Percentiles rank a stretch among this genome's conserved stretches.
Conservation (phyloP, 768 basidiomycete species). For the Mycena galopus region DNA sequence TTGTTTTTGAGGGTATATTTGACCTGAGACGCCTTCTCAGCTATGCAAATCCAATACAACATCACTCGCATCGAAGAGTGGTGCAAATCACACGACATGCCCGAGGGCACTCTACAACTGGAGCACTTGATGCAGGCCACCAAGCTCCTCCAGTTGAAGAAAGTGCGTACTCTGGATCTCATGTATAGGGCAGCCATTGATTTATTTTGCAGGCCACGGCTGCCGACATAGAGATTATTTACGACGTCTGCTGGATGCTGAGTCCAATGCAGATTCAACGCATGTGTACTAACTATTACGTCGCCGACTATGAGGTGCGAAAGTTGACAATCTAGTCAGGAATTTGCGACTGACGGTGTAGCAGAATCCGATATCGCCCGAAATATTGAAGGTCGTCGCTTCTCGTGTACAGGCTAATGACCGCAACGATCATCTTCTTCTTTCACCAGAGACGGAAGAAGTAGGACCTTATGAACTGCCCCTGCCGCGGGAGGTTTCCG, state of each 20-base stretch:
- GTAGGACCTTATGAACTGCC: slow-evolving; percentile 96
- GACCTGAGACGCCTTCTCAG: slow-evolving; percentile 54
- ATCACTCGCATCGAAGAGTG: slow-evolving; percentile 98
- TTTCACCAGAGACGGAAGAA: slow-evolving; percentile 97
- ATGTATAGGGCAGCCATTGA: slow-evolving; percentile 12
- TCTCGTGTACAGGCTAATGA: slow-evolving; percentile 96
- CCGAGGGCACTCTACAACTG: slow-evolving; percentile 95
- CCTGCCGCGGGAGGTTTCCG: slow-evolving; percentile 93
- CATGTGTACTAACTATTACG: slow-evolving; percentile 99
- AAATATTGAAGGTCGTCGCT: slow-evolving; percentile 96
- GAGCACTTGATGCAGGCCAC: slow-evolving; percentile 99
- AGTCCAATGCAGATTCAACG: slow-evolving; percentile 99
- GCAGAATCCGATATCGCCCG: slow-evolving; percentile 96
- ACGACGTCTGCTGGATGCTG: slow-evolving; percentile 99
- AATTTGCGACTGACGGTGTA: not conserved
- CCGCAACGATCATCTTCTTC: slow-evolving; percentile 95
- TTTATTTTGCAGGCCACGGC: slow-evolving; percentile 76
- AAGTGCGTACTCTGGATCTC: slow-evolving; percentile 61
- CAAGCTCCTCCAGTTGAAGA: slow-evolving; percentile 97
- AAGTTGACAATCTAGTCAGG: not conserved
- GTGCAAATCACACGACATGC: slow-evolving; percentile 99
- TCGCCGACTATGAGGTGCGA: slow-evolving; percentile 96
- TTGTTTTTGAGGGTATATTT: not conserved
- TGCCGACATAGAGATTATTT: slow-evolving; percentile 98
- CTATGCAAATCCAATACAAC: slow-evolving; percentile 99